A percentile compares a stretch with the other conserved stretches of the same genome.
Conservation (phyloP, 768 basidiomycete species). For the Pulveroboletus ravenelii region DNA sequence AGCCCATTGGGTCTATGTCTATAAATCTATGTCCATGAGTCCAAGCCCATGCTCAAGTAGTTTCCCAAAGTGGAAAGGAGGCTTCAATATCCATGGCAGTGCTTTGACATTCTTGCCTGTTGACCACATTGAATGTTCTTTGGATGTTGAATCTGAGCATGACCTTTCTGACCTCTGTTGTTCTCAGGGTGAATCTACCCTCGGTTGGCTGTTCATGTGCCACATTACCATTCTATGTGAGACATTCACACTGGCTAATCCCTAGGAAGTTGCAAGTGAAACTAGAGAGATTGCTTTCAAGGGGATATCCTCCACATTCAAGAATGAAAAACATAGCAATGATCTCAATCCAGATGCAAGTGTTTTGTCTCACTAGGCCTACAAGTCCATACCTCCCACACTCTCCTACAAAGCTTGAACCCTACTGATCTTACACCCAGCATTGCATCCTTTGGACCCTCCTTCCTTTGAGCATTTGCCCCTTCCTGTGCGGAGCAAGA, state of each 20-base stretch:
- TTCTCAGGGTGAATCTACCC: conserved; percentile 7
- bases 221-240: conserved; percentile 35
- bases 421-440: conserved; percentile 48
- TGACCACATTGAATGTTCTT: conserved; percentile 32
- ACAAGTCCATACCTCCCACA: conserved; percentile 5
- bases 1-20: no score
- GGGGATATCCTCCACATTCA: conserved; percentile 44
- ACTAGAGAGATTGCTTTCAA: conserved; percentile 32
- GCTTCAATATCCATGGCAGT: conserved; percentile 12
- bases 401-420: conserved; percentile 51
- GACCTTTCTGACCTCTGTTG: conserved; percentile 47
- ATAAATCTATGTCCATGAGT: no score
- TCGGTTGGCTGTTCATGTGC: conserved; percentile 23
- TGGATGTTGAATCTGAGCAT: conserved; percentile 32
- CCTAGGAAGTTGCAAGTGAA: conserved; percentile 9
- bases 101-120: conserved; percentile 39
- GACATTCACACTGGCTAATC: conserved; percentile 14
- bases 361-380: conserved; percentile 53
- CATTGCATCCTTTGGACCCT: conserved; percentile 39
- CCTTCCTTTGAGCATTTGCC: conserved; percentile 75
- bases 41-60: no score
- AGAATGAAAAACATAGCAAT: conserved; percentile 51
- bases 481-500: conserved; percentile 87
- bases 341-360: conserved; percentile 84
- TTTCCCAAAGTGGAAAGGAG: conserved; percentile 48